Percentiles rank a stretch among this genome's conserved stretches.
phyloP scores from a whole-genome alignment of 768 basidiomycete species.

The Suillus occidentalis region DNA sequence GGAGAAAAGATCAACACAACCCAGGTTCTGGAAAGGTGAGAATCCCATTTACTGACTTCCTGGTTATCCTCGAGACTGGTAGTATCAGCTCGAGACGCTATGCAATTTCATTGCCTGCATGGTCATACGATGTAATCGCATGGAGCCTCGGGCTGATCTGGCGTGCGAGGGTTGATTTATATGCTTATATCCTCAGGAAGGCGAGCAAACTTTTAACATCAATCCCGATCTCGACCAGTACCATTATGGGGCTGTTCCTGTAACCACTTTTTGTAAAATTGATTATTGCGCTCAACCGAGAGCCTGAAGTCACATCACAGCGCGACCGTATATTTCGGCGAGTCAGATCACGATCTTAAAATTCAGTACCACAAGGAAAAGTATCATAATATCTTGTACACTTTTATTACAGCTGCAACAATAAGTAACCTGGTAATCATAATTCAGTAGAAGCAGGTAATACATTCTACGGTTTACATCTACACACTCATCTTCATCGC shows the following conservation, averaged over 20 bases:
- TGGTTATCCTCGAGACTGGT: too few species aligned
- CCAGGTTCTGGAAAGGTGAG: too few species aligned
- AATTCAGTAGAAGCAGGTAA: neutral
- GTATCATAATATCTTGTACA: neutral
- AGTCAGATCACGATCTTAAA: neutral
- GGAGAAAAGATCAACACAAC: too few species aligned
- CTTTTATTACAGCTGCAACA: neutral
- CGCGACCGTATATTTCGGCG: neutral
- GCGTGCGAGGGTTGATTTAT: too few species aligned
- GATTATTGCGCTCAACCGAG: neutral
- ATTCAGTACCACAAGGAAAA: neutral
- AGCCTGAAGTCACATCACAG: neutral
- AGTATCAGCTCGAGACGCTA: too few species aligned
- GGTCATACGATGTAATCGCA: too few species aligned
- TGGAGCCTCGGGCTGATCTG: too few species aligned
- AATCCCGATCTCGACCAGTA: neutral
- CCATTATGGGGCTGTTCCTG: neutral
- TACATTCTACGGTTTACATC: neutral
- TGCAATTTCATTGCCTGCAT: too few species aligned
- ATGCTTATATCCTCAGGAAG: too few species aligned
- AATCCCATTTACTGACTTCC: too few species aligned
- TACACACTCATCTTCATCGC: conserved; percentile 97
- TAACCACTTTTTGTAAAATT: neutral
- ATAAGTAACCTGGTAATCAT: neutral
- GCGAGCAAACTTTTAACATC: neutral